A percentile compares a stretch with the other conserved stretches of the same genome.
Evolutionary conservation across 2,329 filamentous ascomycete species (phyloP).

Genomic region (Colletotrichum viniferum): DNA sequence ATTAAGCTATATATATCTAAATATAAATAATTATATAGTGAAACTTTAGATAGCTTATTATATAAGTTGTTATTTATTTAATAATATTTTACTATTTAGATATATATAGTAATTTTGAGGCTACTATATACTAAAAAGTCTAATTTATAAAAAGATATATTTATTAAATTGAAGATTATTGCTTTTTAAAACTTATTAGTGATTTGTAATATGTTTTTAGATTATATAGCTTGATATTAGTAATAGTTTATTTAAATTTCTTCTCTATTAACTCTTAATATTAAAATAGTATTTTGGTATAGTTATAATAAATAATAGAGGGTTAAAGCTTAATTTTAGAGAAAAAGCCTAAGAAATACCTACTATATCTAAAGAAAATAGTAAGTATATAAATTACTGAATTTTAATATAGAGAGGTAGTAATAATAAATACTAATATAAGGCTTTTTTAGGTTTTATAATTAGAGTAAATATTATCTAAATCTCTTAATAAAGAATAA

Average conservation of each 20-base stretch:
- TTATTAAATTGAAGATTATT: background rate
- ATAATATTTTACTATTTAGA: background rate
- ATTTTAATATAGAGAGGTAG: background rate
- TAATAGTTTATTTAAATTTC: background rate
- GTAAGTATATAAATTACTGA: background rate
- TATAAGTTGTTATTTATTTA: background rate
- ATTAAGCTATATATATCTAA: background rate
- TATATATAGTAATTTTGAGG: background rate
- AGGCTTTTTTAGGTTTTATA: no score
- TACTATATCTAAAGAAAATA: background rate
- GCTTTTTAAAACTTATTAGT: background rate
- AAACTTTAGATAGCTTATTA: no score
- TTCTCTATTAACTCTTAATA: background rate
- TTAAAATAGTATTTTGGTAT: background rate
- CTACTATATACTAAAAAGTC: background rate
- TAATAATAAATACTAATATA: background rate
- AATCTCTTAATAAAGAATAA: no score
- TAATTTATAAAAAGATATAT: background rate
- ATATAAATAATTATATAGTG: background rate
- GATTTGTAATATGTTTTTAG: background rate
- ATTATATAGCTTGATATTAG: background rate
- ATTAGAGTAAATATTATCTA: no score
- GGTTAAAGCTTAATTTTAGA: background rate
- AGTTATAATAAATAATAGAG: background rate
- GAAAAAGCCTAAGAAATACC: background rate